A percentile compares a stretch with the other conserved stretches of the same genome.
Evolutionary conservation across 2,329 filamentous ascomycete genomes (phyloP).

Genomic region (Trichophyton simii): DNA sequence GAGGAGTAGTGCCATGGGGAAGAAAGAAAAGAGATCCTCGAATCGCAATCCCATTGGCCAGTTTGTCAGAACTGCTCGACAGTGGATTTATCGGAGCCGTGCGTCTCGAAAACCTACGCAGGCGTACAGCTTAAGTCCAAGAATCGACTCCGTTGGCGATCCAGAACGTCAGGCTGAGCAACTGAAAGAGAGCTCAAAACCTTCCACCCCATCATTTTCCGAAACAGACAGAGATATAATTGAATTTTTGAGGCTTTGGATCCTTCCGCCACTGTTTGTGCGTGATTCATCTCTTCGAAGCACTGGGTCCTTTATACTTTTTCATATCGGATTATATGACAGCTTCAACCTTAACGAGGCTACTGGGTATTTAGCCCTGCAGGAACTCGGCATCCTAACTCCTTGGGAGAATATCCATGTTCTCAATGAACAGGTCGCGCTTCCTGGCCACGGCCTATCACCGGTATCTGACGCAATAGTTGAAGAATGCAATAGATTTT

Average conservation of each 20-base stretch:
- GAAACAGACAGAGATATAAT: slow-evolving; percentile 42
- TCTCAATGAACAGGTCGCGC: slow-evolving; percentile 40
- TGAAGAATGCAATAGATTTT: slow-evolving; percentile 21
- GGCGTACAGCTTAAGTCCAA: slow-evolving; percentile 30
- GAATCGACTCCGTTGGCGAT: not conserved
- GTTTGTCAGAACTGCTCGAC: slow-evolving; percentile 35
- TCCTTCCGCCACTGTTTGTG: slow-evolving; percentile 30
- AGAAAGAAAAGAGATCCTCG: not conserved
- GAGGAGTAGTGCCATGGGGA: slow-evolving; percentile 19
- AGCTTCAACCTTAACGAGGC: slow-evolving; percentile 25
- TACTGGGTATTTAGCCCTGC: slow-evolving; percentile 41
- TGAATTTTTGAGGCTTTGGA: slow-evolving; percentile 43
- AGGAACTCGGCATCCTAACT: slow-evolving; percentile 49
- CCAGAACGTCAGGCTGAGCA: not conserved
- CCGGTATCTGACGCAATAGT: slow-evolving; percentile 20
- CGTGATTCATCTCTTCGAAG: slow-evolving; percentile 33
- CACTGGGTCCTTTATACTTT: slow-evolving; percentile 43
- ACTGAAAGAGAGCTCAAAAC: slow-evolving; percentile 13
- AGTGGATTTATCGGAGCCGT: slow-evolving; percentile 31
- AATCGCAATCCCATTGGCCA: slow-evolving; percentile 26
- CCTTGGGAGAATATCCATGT: slow-evolving; percentile 45
- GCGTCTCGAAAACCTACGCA: slow-evolving; percentile 31
- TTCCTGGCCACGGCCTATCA: slow-evolving; percentile 35
- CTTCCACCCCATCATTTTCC: slow-evolving; percentile 33
- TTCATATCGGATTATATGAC: slow-evolving; percentile 45